A percentile compares a stretch with the other conserved stretches of the same genome.
Conservation (phyloP, 2,329 filamentous ascomycete genomes). For the Trichoderma endophyticum region DNA sequence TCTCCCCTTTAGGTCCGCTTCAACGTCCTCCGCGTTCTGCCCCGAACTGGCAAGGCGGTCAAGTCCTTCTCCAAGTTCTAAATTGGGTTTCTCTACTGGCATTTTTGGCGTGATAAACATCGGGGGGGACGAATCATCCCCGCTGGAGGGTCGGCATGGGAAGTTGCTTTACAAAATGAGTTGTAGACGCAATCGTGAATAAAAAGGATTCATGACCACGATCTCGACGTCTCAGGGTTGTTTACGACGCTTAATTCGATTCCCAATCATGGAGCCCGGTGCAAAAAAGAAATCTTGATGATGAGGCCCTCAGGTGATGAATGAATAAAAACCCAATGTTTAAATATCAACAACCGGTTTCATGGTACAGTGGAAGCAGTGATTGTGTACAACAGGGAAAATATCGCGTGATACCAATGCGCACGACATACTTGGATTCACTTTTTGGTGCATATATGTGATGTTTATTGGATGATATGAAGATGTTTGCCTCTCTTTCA, state of each 20-base stretch:
- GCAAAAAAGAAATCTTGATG: slow-evolving; percentile 10
- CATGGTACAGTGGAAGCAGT: neutral
- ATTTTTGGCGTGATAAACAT: slow-evolving; percentile 55
- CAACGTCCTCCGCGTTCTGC: slow-evolving; percentile 98
- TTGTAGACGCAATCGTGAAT: slow-evolving; percentile 46
- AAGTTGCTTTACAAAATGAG: slow-evolving; percentile 41
- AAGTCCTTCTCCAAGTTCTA: slow-evolving; percentile 99
- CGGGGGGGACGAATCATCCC: slow-evolving; percentile 36
- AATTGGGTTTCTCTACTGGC: slow-evolving; percentile 49
- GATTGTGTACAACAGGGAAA: neutral
- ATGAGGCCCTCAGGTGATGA: slow-evolving; percentile 11
- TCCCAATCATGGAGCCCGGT: slow-evolving; percentile 16
- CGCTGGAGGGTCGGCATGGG: slow-evolving; percentile 41
- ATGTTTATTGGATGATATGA: neutral
- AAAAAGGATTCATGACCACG: slow-evolving; percentile 42
- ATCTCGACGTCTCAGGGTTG: slow-evolving; percentile 21
- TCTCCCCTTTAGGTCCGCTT: slow-evolving; percentile 73
- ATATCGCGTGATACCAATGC: neutral
- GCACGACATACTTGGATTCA: neutral
- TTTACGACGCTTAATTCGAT: slow-evolving; percentile 19
- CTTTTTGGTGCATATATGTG: neutral
- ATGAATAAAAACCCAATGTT: slow-evolving; percentile 13
- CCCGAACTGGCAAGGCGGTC: slow-evolving; percentile 93
- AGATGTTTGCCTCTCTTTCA: neutral
- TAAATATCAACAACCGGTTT: neutral